Evolutionary conservation across 345 rosid species (phyloP).

Genomic region (Firmiana major): DNA sequence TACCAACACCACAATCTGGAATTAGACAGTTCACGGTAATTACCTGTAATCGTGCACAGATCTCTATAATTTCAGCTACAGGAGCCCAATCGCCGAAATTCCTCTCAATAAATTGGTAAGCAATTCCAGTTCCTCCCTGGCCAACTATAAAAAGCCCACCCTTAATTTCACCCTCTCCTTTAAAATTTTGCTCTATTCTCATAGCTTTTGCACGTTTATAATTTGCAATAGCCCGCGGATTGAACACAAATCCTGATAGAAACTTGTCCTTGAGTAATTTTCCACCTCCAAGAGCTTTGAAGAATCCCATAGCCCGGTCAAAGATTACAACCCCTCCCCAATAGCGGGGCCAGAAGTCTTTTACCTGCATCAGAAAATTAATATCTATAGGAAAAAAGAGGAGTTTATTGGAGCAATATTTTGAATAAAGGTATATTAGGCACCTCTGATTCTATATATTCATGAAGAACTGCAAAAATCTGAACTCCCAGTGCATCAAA

Average conservation of each 20-base stretch:
- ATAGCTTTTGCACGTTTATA: constrained; percentile 57
- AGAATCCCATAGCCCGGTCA: constrained; percentile 51
- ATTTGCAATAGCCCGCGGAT: constrained; percentile 66
- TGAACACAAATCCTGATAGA: constrained; percentile 56
- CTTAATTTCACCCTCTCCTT: constrained; percentile 62
- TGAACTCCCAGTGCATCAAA: constrained; percentile 62
- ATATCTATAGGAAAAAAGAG: constrained; percentile 12
- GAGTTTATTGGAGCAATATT: constrained; percentile 10
- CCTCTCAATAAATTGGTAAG: constrained; percentile 68
- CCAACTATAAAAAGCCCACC: constrained; percentile 63
- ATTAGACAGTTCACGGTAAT: not conserved
- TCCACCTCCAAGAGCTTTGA: constrained; percentile 68
- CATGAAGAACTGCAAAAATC: constrained; percentile 58
- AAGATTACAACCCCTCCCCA: constrained; percentile 57
- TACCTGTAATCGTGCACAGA: constrained; percentile 52
- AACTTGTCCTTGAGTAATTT: constrained; percentile 54
- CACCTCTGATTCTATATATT: constrained; percentile 65
- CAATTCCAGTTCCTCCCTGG: constrained; percentile 48
- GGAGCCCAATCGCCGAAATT: constrained; percentile 79
- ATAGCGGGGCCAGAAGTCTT: constrained; percentile 69
- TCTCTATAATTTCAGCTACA: constrained; percentile 45
- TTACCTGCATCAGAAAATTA: constrained; percentile 30
- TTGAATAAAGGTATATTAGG: not conserved
- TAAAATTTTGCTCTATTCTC: constrained; percentile 46
- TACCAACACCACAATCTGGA: not conserved